Base-by-base conservation (phyloP, 2,329 filamentous ascomycete genomes). In the Shiraia sp. region DNA sequence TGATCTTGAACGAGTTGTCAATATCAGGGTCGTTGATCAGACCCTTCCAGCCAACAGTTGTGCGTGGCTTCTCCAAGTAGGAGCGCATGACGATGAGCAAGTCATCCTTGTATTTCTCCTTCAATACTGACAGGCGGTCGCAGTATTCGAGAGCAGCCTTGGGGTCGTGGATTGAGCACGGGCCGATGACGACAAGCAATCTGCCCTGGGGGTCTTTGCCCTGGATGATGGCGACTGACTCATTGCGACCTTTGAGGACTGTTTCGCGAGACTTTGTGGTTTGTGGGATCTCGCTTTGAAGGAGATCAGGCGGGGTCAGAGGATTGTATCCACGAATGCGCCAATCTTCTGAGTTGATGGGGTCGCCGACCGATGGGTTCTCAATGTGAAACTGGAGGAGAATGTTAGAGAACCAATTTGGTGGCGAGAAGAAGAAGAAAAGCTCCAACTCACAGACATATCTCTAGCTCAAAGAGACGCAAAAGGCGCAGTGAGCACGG, bases 1-100 rank as follows among this genome's bases (percentile, higher is more conserved):
- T 97, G 76, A 99, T 97, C 75, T 96, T 85, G 86, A 96, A 97
- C 72, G 87, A 93, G 71, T 96, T 92, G 72, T 97, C 91, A 66
- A 99, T 95, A 65, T 97, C 92, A 2, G 93, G 93, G 73, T 99
- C 93, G 70, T 99, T 97, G 76, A 99, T 95, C 60, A 99, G 77
- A 35, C 93, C 93, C 78, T 99, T 99, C 93, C 93, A 99, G 57
- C 93, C 93, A 19, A 99, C 90, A 0, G 93, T 99, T 19, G 93
- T 99, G 53, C 93, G 85, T 15, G 93, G 93, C 80, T 99, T 99
- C 80, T 99, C 93, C 47, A 99, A 83, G 81, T 99, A 99, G 52
- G 90, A 88, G 59, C 93, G 88, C 93, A 99, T 99, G 49, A 99
- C 87, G 57, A 99, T 93, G 59, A 95, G 79, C 26, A 99, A 80